Percentiles rank a stretch among this genome's conserved stretches.
phyloP scores from a whole-genome alignment of 352 stramenopile genomes.

The Globisporangium carolinianum region DNA sequence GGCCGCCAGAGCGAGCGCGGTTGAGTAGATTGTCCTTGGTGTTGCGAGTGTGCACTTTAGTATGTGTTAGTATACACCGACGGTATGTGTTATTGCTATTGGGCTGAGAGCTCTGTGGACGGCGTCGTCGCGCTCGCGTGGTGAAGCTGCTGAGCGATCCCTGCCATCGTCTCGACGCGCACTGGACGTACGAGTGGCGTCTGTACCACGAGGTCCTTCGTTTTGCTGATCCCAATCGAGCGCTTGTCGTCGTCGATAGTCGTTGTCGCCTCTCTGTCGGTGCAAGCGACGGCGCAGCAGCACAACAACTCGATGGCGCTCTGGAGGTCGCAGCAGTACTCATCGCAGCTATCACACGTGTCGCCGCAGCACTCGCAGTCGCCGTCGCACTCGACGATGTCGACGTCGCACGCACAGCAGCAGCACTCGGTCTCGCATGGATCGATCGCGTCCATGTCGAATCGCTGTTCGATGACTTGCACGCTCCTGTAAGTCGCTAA shows the following conservation, averaged over 20 bases:
- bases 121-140: too few relatives aligned
- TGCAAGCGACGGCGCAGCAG: slow-evolving; percentile 5
- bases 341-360: background rate
- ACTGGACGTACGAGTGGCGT: background rate
- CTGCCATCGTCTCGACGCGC: background rate
- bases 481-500: too few relatives aligned
- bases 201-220: background rate
- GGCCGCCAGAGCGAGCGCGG: background rate
- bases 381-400: slow-evolving; percentile 4
- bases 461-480: too few relatives aligned
- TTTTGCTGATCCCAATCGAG: background rate
- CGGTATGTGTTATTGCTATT: too few relatives aligned
- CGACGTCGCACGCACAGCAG: slow-evolving; percentile 7
- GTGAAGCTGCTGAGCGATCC: too few relatives aligned
- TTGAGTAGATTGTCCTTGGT: too few relatives aligned
- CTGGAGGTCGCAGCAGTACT: slow-evolving; percentile 1
- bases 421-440: slow-evolving; percentile 4
- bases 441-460: background rate
- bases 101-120: too few relatives aligned
- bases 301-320: background rate
- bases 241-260: slow-evolving; percentile 2
- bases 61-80: too few relatives aligned
- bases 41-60: too few relatives aligned
- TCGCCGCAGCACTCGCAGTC: slow-evolving; percentile 8
- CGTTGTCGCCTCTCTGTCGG: background rate